phyloP scores from a whole-genome alignment of 768 basidiomycete species.

The Calvatia gigantea region DNA sequence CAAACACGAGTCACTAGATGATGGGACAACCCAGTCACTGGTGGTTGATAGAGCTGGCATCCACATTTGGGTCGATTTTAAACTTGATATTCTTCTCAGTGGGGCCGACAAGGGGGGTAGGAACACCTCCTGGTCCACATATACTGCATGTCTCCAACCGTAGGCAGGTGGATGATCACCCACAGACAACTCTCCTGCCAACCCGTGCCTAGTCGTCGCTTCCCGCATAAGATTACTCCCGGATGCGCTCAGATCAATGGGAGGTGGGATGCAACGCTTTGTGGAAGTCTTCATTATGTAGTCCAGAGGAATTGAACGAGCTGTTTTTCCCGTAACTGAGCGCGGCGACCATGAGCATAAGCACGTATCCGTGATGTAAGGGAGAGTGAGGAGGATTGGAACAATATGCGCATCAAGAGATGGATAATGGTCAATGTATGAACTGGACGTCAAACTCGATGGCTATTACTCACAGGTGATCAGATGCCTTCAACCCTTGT shows the following conservation, averaged over 20 bases:
- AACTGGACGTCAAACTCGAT: background rate
- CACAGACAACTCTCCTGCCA: background rate
- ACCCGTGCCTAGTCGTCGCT: background rate
- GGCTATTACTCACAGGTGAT: background rate
- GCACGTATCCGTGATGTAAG: background rate
- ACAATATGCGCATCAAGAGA: background rate
- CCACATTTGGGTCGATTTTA: background rate
- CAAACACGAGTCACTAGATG: background rate
- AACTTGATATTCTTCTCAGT: background rate
- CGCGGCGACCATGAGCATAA: background rate
- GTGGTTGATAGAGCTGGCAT: background rate
- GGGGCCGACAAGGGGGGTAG: background rate
- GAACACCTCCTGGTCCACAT: background rate
- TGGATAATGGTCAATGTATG: background rate
- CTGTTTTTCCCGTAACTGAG: background rate
- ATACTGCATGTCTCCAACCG: background rate
- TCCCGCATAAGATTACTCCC: conserved; percentile 2
- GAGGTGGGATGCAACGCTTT: conserved; percentile 3
- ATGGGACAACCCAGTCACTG: background rate
- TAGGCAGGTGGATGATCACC: background rate
- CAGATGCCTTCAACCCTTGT: background rate
- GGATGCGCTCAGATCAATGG: conserved; percentile 7
- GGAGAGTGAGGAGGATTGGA: background rate
- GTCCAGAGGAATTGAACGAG: background rate
- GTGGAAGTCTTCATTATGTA: conserved; percentile 11